Percentiles rank a stretch among this genome's conserved stretches.
Conservation (phyloP, 2,329 filamentous ascomycete species). For the Fusarium sp. region DNA sequence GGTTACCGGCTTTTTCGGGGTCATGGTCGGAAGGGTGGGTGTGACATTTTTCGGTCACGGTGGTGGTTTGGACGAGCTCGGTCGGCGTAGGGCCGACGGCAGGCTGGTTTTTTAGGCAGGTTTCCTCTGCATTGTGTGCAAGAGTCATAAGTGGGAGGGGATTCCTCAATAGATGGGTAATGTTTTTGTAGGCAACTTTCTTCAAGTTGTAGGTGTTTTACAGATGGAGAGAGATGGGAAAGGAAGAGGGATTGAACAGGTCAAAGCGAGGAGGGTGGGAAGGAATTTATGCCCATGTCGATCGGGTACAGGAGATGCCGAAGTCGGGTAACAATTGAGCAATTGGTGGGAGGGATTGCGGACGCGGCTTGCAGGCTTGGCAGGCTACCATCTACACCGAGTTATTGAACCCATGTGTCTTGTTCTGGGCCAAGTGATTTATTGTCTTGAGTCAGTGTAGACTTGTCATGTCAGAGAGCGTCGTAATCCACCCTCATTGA, state of each 20-base stretch:
- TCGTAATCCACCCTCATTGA: background rate
- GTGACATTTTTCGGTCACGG: background rate
- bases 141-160: constrained; percentile 28
- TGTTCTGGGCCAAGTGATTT: background rate
- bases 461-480: background rate
- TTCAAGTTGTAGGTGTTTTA: constrained; percentile 1
- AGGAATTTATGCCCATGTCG: constrained; percentile 19
- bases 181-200: background rate
- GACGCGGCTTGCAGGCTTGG: constrained; percentile 19
- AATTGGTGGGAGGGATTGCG: constrained; percentile 3
- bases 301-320: background rate
- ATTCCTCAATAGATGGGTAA: constrained; percentile 4
- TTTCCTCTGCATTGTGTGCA: constrained; percentile 47
- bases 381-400: background rate
- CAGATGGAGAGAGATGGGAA: background rate
- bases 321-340: constrained; percentile 24
- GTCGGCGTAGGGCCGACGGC: constrained; percentile 10
- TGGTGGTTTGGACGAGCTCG: constrained; percentile 13
- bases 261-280: background rate
- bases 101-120: constrained; percentile 45
- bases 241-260: background rate
- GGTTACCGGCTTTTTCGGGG: constrained; percentile 15
- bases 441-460: no score
- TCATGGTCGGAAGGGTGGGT: background rate
- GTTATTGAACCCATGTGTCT: background rate